Evolutionary conservation across 352 stramenopile species (phyloP).

Genomic region (Phytophthora rubi): DNA sequence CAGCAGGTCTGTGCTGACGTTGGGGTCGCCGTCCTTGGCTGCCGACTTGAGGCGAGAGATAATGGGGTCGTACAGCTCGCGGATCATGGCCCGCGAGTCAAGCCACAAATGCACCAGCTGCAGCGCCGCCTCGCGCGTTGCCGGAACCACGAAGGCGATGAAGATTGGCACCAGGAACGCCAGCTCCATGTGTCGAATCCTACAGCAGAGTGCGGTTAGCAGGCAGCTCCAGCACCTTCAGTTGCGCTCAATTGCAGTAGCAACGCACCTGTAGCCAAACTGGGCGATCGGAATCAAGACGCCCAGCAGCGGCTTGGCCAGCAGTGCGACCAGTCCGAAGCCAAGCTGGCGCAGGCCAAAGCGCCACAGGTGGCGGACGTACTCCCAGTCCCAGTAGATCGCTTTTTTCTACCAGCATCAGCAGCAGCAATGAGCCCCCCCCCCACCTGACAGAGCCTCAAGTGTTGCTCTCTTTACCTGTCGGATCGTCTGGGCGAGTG

Average conservation of each 20-base stretch:
- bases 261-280: conserved; percentile 64
- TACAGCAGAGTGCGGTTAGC: conserved; percentile 13
- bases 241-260: neutral
- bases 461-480: conserved; percentile 26
- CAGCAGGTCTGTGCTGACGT: conserved; percentile 42
- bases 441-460: too few species aligned
- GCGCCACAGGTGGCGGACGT: conserved; percentile 56
- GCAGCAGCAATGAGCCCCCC: neutral
- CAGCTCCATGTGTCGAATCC: conserved; percentile 72
- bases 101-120: conserved; percentile 70
- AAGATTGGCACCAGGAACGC: conserved; percentile 69
- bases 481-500: conserved; percentile 49
- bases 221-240: too few species aligned
- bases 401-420: conserved; percentile 44
- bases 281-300: conserved; percentile 57
- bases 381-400: conserved; percentile 82
- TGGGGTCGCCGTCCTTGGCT: conserved; percentile 34
- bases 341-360: conserved; percentile 53
- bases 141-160: conserved; percentile 55
- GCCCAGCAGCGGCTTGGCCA: conserved; percentile 57
- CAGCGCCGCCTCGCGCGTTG: conserved; percentile 47
- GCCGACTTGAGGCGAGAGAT: conserved; percentile 67
- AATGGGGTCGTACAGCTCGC: conserved; percentile 76
- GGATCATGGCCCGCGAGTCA: conserved; percentile 66
- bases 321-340: conserved; percentile 60